Evolutionary conservation across 257 asterid species (phyloP).

Genomic region (Capsicum baccatum): DNA sequence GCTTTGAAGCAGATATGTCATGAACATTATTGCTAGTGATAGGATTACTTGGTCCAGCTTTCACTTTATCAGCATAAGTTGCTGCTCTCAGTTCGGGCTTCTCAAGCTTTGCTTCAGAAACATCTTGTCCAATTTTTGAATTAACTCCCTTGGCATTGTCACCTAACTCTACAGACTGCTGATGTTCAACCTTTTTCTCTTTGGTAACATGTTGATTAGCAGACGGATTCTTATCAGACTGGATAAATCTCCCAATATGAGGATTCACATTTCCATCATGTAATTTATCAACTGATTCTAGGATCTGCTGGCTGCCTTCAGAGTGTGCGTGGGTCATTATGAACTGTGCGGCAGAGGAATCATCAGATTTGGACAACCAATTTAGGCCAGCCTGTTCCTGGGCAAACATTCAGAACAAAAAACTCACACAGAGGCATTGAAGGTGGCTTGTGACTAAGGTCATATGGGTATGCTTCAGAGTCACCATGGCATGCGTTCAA

Average conservation of each 20-base stretch:
- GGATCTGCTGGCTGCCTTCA: conserved; percentile 58
- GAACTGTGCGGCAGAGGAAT: conserved; percentile 63
- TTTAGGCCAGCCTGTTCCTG: conserved; percentile 67
- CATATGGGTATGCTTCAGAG: conserved; percentile 43
- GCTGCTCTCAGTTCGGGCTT: conserved; percentile 47
- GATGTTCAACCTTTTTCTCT: conserved; percentile 43
- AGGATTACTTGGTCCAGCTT: conserved; percentile 40
- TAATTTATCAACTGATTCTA: conserved; percentile 51
- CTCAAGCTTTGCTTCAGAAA: conserved; percentile 43
- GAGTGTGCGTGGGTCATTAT: conserved; percentile 54
- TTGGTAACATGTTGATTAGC: conserved; percentile 36
- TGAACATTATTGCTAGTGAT: conserved; percentile 36
- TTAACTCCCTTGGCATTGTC: conserved; percentile 36
- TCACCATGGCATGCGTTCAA: conserved; percentile 47
- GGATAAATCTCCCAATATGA: conserved; percentile 41
- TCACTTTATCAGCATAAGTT: conserved; percentile 42
- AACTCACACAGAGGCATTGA: conserved; percentile 62
- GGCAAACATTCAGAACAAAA: conserved; percentile 78
- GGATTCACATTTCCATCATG: conserved; percentile 44
- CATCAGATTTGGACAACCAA: conserved; percentile 79
- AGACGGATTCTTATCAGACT: conserved; percentile 40
- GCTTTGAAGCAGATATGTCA: conserved; percentile 41
- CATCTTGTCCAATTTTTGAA: conserved; percentile 37
- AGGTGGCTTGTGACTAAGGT: conserved; percentile 51
- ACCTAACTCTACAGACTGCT: conserved; percentile 36